phyloP scores from a whole-genome alignment of 202 grass and related monocot species.

The Bolboschoenoplectus hybrid region DNA sequence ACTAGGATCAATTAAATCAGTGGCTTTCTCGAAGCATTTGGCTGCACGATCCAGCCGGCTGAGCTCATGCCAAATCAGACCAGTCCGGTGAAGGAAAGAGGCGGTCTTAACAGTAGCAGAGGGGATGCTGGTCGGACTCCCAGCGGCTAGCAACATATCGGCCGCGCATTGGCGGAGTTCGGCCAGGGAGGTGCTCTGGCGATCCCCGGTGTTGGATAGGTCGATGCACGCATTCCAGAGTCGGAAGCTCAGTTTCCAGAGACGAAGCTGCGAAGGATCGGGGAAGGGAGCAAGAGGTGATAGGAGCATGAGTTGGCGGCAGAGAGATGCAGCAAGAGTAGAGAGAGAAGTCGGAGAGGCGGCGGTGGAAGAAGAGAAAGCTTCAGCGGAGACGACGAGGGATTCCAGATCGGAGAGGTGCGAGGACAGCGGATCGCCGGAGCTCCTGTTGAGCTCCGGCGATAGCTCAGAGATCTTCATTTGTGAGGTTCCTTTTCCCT shows the following conservation, averaged over 20 bases:
- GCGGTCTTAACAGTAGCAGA: conserved; percentile 57
- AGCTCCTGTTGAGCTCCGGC: conserved; percentile 62
- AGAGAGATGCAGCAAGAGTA: conserved; percentile 54
- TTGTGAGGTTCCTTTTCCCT: not conserved
- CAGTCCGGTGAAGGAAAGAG: conserved; percentile 68
- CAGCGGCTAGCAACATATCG: conserved; percentile 68
- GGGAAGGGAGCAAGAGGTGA: conserved; percentile 47
- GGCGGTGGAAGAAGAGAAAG: conserved; percentile 40
- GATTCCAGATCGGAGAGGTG: conserved; percentile 63
- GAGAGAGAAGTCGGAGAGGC: conserved; percentile 41
- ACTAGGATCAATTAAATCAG: conserved; percentile 55
- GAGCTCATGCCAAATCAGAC: conserved; percentile 78
- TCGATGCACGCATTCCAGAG: conserved; percentile 94
- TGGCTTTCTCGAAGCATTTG: conserved; percentile 90
- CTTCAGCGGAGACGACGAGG: conserved; percentile 59
- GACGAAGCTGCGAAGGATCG: conserved; percentile 49
- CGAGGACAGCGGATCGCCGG: conserved; percentile 43
- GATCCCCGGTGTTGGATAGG: conserved; percentile 58
- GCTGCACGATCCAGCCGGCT: conserved; percentile 68
- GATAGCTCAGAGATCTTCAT: conserved; percentile 99
- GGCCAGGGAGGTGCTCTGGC: conserved; percentile 44
- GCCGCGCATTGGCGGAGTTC: conserved; percentile 79
- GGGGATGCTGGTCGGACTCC: conserved; percentile 50
- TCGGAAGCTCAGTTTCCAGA: conserved; percentile 84
- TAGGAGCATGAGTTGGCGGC: conserved; percentile 53